phyloP scores from a whole-genome alignment of 2,329 filamentous ascomycete genomes.

The Ceratocystis destructans region DNA sequence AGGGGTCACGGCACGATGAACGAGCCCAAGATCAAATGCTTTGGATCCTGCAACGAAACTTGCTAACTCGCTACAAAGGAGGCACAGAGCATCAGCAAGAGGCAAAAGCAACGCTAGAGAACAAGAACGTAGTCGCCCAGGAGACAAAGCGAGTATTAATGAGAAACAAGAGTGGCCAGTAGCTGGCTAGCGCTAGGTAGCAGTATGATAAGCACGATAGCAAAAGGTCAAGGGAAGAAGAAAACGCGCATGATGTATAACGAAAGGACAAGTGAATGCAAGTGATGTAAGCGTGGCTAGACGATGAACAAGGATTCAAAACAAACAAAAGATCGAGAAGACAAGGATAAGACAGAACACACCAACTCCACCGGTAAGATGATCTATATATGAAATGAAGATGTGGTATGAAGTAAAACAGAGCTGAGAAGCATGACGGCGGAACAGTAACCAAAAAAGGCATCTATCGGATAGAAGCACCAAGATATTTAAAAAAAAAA shows the following conservation, averaged over 20 bases:
- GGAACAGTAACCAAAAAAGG: neutral
- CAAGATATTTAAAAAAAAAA: neutral
- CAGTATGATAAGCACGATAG: too few species aligned
- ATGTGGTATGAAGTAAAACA: too few species aligned
- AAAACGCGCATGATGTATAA: neutral
- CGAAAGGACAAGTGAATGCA: neutral
- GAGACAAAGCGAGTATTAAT: too few species aligned
- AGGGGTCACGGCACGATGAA: neutral
- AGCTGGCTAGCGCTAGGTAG: too few species aligned
- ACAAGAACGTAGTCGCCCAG: neutral
- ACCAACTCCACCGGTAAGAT: slow-evolving; percentile 2
- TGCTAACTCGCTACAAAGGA: neutral
- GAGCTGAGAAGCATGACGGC: neutral
- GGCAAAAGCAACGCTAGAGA: neutral
- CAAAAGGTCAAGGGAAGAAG: neutral
- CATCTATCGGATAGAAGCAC: neutral
- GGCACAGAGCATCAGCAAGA: neutral
- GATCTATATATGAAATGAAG: slow-evolving; percentile 2
- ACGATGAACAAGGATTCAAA: neutral
- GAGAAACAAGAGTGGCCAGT: too few species aligned
- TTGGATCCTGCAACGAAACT: neutral
- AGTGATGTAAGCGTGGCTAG: neutral
- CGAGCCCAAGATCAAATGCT: neutral
- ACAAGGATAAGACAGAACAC: neutral
- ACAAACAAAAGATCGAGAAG: neutral